These are phyloP conservation scores for Aspergillus hortae DNA, from an alignment of 2,329 filamentous ascomycete genomes.

Conservation along the genomic window DNA sequence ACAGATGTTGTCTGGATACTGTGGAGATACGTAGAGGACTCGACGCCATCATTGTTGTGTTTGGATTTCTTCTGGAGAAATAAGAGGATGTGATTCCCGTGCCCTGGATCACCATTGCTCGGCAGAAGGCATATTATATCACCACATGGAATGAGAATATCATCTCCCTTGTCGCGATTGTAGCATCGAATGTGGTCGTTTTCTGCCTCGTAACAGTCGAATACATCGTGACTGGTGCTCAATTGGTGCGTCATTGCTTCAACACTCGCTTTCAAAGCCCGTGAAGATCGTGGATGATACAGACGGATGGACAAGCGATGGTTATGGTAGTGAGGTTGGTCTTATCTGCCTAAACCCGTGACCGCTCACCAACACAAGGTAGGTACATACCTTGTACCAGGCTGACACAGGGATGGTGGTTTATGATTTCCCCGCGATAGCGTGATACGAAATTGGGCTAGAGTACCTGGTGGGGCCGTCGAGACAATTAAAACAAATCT, in stretches of 20 bases:
- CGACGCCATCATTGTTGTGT: neutral
- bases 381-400: no score
- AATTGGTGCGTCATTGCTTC: neutral
- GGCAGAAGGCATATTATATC: constrained; percentile 26
- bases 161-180: constrained; percentile 6
- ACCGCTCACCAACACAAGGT: no score
- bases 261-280: neutral
- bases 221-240: neutral
- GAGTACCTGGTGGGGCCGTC: no score
- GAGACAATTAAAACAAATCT: no score
- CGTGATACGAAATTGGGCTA: no score
- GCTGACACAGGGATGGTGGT: no score
- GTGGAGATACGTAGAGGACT: constrained; percentile 9
- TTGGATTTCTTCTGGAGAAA: constrained; percentile 16
- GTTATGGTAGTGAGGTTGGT: no score
- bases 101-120: neutral
- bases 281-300: neutral
- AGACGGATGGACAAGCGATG: neutral
- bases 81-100: constrained; percentile 17
- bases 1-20: constrained; percentile 16
- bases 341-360: no score
- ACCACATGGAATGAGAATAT: constrained; percentile 12
- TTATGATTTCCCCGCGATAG: no score
- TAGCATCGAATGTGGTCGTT: constrained; percentile 17
- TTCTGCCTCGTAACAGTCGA: neutral